These are phyloP conservation scores for Apiotrichum laibachii DNA, from an alignment of 1,284 basidiomycete genomes.

Conservation along the genomic window DNA sequence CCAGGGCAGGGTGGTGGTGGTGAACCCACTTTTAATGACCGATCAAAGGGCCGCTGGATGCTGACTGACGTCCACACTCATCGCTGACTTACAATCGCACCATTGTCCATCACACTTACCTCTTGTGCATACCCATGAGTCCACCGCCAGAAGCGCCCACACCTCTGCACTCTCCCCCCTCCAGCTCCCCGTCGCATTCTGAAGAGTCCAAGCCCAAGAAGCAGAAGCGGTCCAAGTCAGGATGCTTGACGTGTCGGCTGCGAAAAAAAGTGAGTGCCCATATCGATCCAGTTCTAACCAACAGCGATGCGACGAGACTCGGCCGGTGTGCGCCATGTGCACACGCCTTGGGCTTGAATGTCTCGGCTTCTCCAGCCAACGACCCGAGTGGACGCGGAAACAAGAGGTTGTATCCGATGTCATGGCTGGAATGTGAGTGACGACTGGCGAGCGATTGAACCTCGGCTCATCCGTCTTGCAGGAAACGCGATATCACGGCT, in stretches of 20 bases:
- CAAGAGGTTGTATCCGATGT: constrained; percentile 10
- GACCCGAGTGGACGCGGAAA: constrained; percentile 72
- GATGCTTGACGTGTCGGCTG: constrained; percentile 28
- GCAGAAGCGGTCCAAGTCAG: constrained; percentile 12
- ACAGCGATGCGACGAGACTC: constrained; percentile 76
- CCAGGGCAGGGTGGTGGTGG: too few relatives aligned
- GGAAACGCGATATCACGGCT: constrained; percentile 7
- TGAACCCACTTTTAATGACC: too few relatives aligned
- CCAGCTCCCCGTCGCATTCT: neutral
- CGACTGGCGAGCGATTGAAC: too few relatives aligned
- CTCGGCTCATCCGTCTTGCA: neutral
- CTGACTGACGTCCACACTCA: too few relatives aligned
- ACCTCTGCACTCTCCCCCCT: neutral
- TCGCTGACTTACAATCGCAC: too few relatives aligned
- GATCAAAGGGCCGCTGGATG: too few relatives aligned
- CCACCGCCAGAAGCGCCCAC: neutral
- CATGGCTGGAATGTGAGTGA: constrained; percentile 12
- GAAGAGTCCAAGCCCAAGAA: neutral
- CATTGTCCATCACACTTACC: too few relatives aligned
- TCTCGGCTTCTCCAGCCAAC: constrained; percentile 74
- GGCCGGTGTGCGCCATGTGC: constrained; percentile 68
- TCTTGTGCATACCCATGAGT: too few relatives aligned
- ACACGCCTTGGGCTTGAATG: constrained; percentile 74
- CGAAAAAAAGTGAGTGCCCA: constrained; percentile 23
- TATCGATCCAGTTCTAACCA: neutral